A percentile compares a stretch with the other conserved stretches of the same genome.
These are phyloP conservation scores for Silene vulgaris DNA, from an alignment of 179 eudicot genomes.

Conservation along the genomic window DNA sequence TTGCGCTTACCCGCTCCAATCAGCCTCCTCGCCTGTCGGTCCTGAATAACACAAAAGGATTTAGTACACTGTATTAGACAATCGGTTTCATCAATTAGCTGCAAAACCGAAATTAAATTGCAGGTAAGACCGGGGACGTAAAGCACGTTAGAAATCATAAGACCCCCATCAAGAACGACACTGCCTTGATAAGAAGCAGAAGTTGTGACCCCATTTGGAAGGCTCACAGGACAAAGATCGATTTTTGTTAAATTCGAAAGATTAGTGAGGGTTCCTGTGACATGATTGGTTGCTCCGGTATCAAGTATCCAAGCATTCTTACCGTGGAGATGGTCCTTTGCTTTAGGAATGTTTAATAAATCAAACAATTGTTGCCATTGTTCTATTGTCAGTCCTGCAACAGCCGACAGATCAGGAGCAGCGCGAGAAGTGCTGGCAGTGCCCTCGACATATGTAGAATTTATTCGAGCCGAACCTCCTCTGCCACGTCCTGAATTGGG, in stretches of 20 bases:
- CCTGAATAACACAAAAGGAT: background rate
- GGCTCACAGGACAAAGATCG: background rate
- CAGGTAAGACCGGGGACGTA: background rate
- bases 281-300: background rate
- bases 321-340: background rate
- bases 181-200: background rate
- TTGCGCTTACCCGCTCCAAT: background rate
- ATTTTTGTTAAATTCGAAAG: background rate
- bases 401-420: no score
- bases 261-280: background rate
- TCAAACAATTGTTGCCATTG: background rate
- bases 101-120: background rate
- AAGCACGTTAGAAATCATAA: background rate
- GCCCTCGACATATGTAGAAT: no score
- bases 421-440: no score
- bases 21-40: background rate
- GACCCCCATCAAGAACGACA: background rate
- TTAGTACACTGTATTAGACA: background rate
- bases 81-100: background rate
- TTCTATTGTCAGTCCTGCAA: background rate
- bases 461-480: no score
- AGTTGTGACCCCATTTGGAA: background rate
- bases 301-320: background rate
- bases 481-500: no score
- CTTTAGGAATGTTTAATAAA: background rate